phyloP scores from a whole-genome alignment of 2,329 filamentous ascomycete genomes.

The Xylaria polymorpha region DNA sequence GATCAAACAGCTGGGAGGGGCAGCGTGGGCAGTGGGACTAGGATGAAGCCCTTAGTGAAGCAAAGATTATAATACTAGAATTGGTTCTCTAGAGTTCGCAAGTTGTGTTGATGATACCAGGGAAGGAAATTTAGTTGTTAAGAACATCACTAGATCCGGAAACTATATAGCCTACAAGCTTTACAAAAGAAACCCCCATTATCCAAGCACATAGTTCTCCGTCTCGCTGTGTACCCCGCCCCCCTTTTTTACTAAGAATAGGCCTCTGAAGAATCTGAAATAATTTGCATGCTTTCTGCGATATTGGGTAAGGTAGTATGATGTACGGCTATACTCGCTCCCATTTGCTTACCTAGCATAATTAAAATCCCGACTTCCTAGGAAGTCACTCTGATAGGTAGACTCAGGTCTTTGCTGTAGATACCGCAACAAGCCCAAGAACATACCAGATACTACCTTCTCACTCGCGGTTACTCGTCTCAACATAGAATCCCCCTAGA shows the following conservation, averaged over 20 bases:
- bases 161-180: neutral
- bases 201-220: neutral
- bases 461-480: neutral
- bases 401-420: too few species aligned
- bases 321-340: too few species aligned
- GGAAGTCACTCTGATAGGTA: too few species aligned
- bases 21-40: slow-evolving; percentile 56
- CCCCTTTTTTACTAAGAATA: neutral
- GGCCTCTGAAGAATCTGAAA: too few species aligned
- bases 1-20: slow-evolving; percentile 69
- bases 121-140: neutral
- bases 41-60: slow-evolving; percentile 11
- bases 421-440: too few species aligned
- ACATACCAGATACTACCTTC: neutral
- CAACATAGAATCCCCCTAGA: neutral
- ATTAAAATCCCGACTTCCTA: too few species aligned
- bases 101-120: neutral
- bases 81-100: neutral
- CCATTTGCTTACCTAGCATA: too few species aligned
- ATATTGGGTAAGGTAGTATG: too few species aligned
- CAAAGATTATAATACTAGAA: slow-evolving; percentile 2
- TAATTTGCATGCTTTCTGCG: too few species aligned
- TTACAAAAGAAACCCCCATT: neutral
- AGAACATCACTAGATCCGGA: neutral
- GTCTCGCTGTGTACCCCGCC: neutral